Base-by-base conservation (phyloP, 345 rosid species). In the Passiflora organensis region DNA sequence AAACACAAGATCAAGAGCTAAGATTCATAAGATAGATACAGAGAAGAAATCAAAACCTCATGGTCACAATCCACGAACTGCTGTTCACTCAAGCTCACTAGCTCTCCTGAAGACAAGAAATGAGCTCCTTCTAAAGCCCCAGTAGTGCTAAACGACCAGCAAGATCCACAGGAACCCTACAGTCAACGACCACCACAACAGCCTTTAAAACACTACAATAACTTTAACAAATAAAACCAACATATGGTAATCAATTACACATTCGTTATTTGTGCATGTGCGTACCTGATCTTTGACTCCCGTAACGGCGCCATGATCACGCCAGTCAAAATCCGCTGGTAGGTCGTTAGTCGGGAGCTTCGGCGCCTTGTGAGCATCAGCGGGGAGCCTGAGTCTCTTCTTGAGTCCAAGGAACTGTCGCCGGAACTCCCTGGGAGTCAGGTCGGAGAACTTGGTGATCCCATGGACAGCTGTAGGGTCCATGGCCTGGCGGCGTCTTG, bases 11-110 rank as follows among this genome's bases (percentile, higher is more conserved):
- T 18, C n/a, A 16, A 37, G 13, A 43, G 36, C 22, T 11, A 18
- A n/a, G 22, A 23, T 6, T 20, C 38, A 42, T 16, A 16, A 18
- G 13, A 42, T 2, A 8, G 10, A 25, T n/a, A 43, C n/a, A 18
- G 16, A 3, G 47, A 37, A 24, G 11, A 53, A 1, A 36, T 15
- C 9, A 25, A 28, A 64, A 91, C 99, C 99, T 93, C 96, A n/a
- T 93, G 96, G 57, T 93, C 99, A 60, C 99, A 93, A 55, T 93
- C 99, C 57, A 93, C 99, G 48, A 93, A 95, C 80, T 93, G 96
- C 56, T 93, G 99, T 71, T 93, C 99, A 10, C 99, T 93, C 18
- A 93, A 95, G 83, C 96, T 93, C 45, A 76, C 84, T 15, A 89
- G 95, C 48, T 89, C 71, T 13, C 96, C 96, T 5, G 96, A 86